Percentiles rank a stretch among this genome's conserved stretches.
These are phyloP conservation scores for Aspergillus caelatus DNA, from an alignment of 2,329 filamentous ascomycete species.

Conservation along the genomic window DNA sequence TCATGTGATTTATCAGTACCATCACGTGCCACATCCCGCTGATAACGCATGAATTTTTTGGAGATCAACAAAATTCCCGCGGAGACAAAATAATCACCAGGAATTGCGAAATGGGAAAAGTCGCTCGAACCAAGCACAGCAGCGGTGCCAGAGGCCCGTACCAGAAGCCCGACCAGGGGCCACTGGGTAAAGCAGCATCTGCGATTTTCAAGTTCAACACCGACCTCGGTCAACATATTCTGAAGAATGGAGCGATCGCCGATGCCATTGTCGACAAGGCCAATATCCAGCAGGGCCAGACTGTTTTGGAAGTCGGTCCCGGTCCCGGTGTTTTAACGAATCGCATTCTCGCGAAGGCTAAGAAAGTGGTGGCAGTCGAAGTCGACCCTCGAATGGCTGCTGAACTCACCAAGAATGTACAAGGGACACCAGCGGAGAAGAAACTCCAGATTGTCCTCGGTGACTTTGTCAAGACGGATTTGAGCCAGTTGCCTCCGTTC, in stretches of 20 bases:
- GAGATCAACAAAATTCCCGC: background rate
- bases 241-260: conserved; percentile 12
- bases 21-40: background rate
- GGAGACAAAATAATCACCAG: background rate
- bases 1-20: background rate
- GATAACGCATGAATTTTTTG: conserved; percentile 5
- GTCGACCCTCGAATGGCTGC: conserved; percentile 96
- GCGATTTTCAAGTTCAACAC: conserved; percentile 16
- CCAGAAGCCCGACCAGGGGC: conserved; percentile 6
- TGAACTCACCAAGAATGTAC: conserved; percentile 89
- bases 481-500: conserved; percentile 43
- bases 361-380: conserved; percentile 83
- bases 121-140: conserved; percentile 7
- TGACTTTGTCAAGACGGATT: conserved; percentile 87
- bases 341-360: conserved; percentile 83
- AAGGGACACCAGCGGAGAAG: conserved; percentile 81
- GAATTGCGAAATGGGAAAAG: conserved; percentile 8
- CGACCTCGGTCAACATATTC: conserved; percentile 12
- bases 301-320: conserved; percentile 86
- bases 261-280: conserved; percentile 56
- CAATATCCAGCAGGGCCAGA: conserved; percentile 59
- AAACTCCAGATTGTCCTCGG: conserved; percentile 86
- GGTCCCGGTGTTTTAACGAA: conserved; percentile 89
- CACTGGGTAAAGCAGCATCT: conserved; percentile 1
- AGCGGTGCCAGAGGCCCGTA: conserved; percentile 9